phyloP scores from a whole-genome alignment of 257 asterid species.

The Nicotiana attenuata region DNA sequence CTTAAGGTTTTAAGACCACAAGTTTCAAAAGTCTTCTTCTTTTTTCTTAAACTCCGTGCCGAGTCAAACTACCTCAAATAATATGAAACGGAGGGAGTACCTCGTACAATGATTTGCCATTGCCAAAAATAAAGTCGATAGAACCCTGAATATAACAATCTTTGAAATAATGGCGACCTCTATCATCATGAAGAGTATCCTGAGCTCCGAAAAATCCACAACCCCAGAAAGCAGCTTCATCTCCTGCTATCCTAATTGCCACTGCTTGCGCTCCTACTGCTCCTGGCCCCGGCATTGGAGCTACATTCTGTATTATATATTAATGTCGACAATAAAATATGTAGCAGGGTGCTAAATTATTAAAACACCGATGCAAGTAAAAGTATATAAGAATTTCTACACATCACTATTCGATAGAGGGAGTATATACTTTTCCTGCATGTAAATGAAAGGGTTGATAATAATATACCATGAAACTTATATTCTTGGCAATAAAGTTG shows the following conservation, averaged over 20 bases:
- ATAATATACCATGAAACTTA: conserved; percentile 74
- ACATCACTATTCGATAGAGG: no score
- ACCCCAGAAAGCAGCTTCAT: conserved; percentile 77
- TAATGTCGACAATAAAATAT: no score
- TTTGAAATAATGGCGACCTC: conserved; percentile 88
- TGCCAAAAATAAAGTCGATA: conserved; percentile 91
- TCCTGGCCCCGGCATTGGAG: conserved; percentile 82
- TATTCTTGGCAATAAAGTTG: conserved; percentile 76
- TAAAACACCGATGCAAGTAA: no score
- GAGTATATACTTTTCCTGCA: no score
- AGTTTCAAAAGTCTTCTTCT: no score
- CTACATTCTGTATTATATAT: conserved; percentile 57
- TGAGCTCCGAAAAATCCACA: conserved; percentile 98
- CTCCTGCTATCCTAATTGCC: conserved; percentile 76
- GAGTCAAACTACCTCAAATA: no score
- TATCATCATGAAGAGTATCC: conserved; percentile 84
- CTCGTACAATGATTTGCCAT: conserved; percentile 81
- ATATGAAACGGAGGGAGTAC: no score
- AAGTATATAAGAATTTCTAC: no score
- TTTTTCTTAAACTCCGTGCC: no score
- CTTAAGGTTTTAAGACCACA: no score
- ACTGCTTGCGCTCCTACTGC: conserved; percentile 88
- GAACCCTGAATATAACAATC: conserved; percentile 93
- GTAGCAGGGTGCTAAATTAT: no score
- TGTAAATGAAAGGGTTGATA: not conserved